phyloP scores from a whole-genome alignment of 2,329 filamentous ascomycete genomes.

The Exophiala bonariae region DNA sequence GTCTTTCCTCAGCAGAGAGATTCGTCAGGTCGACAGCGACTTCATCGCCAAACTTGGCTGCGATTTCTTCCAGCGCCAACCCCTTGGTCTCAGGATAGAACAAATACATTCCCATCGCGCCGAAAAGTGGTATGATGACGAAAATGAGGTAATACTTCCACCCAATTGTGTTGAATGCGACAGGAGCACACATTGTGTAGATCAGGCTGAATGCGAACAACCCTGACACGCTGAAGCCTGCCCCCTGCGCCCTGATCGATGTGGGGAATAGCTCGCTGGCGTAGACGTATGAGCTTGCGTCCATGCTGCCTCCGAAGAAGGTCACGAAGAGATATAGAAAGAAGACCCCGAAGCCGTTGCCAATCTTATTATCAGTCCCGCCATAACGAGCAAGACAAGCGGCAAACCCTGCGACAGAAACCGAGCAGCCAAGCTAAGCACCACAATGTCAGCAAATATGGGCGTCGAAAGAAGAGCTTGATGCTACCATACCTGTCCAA shows the following conservation, averaged over 20 bases:
- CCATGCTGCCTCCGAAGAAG: conserved; percentile 36
- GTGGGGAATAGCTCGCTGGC: conserved; percentile 14
- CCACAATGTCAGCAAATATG: too few relatives aligned
- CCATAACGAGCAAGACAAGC: background rate
- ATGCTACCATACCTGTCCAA: conserved; percentile 1
- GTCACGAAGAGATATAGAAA: conserved; percentile 41
- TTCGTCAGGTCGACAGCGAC: conserved; percentile 35
- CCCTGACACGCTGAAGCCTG: conserved; percentile 8
- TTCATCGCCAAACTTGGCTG: conserved; percentile 58
- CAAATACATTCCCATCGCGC: conserved; percentile 66
- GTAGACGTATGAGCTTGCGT: conserved; percentile 11
- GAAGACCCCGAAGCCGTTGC: conserved; percentile 32
- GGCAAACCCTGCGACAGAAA: background rate
- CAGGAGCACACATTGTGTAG: conserved; percentile 12
- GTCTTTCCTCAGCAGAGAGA: conserved; percentile 40
- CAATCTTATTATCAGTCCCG: background rate
- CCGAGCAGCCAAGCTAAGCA: background rate
- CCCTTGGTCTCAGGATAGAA: conserved; percentile 73
- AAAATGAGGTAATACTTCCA: conserved; percentile 35
- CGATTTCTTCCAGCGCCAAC: conserved; percentile 69
- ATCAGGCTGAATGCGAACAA: conserved; percentile 17
- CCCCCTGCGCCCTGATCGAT: conserved; percentile 11
- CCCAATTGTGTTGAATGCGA: conserved; percentile 33
- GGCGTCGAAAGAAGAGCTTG: background rate
- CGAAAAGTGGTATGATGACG: conserved; percentile 10